phyloP scores from a whole-genome alignment of 139 green algal species.

The Chlamydomonas sp. region DNA sequence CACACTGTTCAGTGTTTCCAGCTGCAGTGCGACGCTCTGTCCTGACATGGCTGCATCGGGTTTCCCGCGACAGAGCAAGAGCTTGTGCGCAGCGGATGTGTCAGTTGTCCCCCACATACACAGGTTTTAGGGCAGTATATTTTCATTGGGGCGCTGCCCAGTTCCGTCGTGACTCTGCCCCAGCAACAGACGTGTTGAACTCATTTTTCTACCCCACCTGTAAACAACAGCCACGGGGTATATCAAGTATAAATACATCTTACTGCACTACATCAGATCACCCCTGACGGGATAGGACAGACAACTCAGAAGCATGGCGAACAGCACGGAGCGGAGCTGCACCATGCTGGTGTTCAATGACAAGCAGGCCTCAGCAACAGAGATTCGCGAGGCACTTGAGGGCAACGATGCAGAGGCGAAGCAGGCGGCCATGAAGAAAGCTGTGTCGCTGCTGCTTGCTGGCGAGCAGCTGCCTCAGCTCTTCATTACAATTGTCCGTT shows the following conservation, averaged over 20 bases:
- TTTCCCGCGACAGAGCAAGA: too few species aligned
- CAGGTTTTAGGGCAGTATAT: too few species aligned
- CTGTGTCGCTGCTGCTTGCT: constrained; percentile 92
- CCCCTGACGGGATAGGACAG: neutral
- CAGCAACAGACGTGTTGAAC: too few species aligned
- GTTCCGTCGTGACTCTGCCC: too few species aligned
- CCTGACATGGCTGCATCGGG: too few species aligned
- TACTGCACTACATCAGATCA: neutral
- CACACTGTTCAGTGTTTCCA: too few species aligned
- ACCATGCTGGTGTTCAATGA: constrained; percentile 96
- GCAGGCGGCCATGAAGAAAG: constrained; percentile 94
- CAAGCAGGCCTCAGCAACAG: constrained; percentile 73
- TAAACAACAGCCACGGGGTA: too few species aligned
- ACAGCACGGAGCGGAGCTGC: constrained; percentile 82
- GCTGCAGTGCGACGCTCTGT: too few species aligned
- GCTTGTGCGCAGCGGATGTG: too few species aligned
- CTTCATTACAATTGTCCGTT: constrained; percentile 99
- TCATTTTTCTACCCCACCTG: too few species aligned
- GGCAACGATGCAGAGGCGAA: constrained; percentile 85
- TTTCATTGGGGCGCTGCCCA: too few species aligned
- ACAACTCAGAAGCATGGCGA: constrained; percentile 60
- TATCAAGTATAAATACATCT: neutral
- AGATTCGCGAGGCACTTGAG: constrained; percentile 97
- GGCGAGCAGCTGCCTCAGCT: constrained; percentile 95
- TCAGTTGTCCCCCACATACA: too few species aligned